phyloP scores from a whole-genome alignment of 805 yeast genomes.

The Blastobotrys mokoenaii region DNA sequence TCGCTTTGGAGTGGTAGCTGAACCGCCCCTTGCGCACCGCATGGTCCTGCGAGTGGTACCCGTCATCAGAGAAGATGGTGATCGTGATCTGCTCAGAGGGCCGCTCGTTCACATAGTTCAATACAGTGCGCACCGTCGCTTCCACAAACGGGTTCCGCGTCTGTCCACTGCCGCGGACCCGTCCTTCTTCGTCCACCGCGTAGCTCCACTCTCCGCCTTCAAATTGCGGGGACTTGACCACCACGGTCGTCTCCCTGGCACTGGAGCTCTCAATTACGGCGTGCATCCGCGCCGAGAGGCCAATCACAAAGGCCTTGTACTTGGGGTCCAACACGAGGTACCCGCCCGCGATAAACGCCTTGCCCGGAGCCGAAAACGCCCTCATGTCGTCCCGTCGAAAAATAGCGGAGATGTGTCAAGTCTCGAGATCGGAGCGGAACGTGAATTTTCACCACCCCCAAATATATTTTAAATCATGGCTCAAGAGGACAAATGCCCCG shows the following conservation, averaged over 20 bases:
- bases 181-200: not conserved
- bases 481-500: conserved; percentile 37
- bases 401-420: not conserved
- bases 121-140: conserved; percentile 48
- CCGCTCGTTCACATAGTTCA: conserved; percentile 38
- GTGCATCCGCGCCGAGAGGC: conserved; percentile 84
- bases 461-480: conserved; percentile 1
- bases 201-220: conserved; percentile 53
- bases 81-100: conserved; percentile 33
- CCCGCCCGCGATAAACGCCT: conserved; percentile 91
- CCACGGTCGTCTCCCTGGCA: conserved; percentile 22
- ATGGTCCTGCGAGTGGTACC: conserved; percentile 66
- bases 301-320: conserved; percentile 73
- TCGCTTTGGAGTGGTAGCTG: conserved; percentile 49
- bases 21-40: conserved; percentile 34
- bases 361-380: conserved; percentile 90
- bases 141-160: conserved; percentile 65
- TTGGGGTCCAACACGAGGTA: conserved; percentile 77
- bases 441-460: not conserved
- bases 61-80: conserved; percentile 75
- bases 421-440: not conserved
- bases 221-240: conserved; percentile 71
- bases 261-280: conserved; percentile 40
- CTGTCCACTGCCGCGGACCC: conserved; percentile 4
- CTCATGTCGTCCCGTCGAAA: conserved; percentile 12